phyloP scores from a whole-genome alignment of 2,329 filamentous ascomycete genomes.

The Chaetomiaceae sp. region DNA sequence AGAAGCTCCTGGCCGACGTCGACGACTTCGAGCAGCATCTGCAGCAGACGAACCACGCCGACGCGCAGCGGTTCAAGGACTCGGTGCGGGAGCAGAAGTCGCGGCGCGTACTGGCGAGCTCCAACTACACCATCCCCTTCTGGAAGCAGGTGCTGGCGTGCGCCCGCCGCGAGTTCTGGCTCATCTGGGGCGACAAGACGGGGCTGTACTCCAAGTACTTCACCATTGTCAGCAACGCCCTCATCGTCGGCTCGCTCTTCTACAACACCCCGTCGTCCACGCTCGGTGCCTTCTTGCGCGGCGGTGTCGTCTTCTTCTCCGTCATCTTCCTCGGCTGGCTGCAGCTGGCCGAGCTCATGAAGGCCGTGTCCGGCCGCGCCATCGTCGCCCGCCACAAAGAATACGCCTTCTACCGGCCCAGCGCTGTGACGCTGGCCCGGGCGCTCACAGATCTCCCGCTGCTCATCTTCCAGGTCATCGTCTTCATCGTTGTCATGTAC shows the following conservation, averaged over 20 bases:
- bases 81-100: slow-evolving; percentile 44
- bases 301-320: slow-evolving; percentile 44
- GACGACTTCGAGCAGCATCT: slow-evolving; percentile 32
- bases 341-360: slow-evolving; percentile 72
- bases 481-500: slow-evolving; percentile 68
- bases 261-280: slow-evolving; percentile 59
- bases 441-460: slow-evolving; percentile 53
- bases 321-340: slow-evolving; percentile 56
- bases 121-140: slow-evolving; percentile 69
- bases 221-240: slow-evolving; percentile 64
- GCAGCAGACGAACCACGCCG: slow-evolving; percentile 17
- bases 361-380: slow-evolving; percentile 63
- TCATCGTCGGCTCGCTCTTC: slow-evolving; percentile 76
- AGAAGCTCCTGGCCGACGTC: slow-evolving; percentile 51
- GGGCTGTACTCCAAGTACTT: slow-evolving; percentile 74
- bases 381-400: slow-evolving; percentile 46
- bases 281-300: slow-evolving; percentile 54
- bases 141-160: slow-evolving; percentile 61
- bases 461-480: slow-evolving; percentile 57
- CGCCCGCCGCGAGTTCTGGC: slow-evolving; percentile 60
- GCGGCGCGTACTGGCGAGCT: slow-evolving; percentile 14
- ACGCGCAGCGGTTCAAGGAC: slow-evolving; percentile 20
- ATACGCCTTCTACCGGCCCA: slow-evolving; percentile 48
- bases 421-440: slow-evolving; percentile 51
- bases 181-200: slow-evolving; percentile 67